phyloP scores from a whole-genome alignment of 2,329 filamentous ascomycete genomes.

The Stemphylium beticola region DNA sequence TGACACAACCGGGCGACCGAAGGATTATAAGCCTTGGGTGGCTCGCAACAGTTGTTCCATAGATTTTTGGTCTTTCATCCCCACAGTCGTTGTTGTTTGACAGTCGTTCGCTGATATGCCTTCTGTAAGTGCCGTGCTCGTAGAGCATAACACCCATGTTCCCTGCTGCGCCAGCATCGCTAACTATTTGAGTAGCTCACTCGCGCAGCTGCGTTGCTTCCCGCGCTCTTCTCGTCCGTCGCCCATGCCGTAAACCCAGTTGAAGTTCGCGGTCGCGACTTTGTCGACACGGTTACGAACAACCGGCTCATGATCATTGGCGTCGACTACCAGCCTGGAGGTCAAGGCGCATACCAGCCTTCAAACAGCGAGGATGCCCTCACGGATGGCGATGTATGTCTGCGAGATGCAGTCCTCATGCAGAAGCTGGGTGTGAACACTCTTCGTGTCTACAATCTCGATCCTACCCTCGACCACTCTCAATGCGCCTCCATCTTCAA shows the following conservation, averaged over 20 bases:
- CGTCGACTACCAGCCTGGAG: slow-evolving; percentile 67
- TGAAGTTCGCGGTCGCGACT: slow-evolving; percentile 64
- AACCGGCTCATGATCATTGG: slow-evolving; percentile 68
- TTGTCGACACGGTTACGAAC: slow-evolving; percentile 64
- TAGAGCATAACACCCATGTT: slow-evolving; percentile 3
- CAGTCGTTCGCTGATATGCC: slow-evolving; percentile 15
- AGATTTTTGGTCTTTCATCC: slow-evolving; percentile 2
- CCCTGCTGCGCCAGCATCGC: slow-evolving; percentile 4
- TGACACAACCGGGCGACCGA: neutral
- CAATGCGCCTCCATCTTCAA: slow-evolving; percentile 70
- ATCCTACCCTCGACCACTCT: slow-evolving; percentile 65
- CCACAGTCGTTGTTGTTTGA: slow-evolving; percentile 4
- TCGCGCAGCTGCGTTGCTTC: slow-evolving; percentile 34
- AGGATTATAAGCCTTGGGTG: slow-evolving; percentile 7
- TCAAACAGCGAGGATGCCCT: slow-evolving; percentile 60
- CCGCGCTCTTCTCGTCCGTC: slow-evolving; percentile 49
- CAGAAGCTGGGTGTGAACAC: slow-evolving; percentile 68
- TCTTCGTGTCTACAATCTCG: slow-evolving; percentile 69
- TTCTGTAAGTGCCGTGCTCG: slow-evolving; percentile 5
- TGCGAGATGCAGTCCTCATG: slow-evolving; percentile 69
- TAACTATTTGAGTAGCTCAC: slow-evolving; percentile 31
- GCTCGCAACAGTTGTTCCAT: neutral
- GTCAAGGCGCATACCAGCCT: slow-evolving; percentile 63
- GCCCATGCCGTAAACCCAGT: slow-evolving; percentile 62
- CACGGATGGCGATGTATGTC: slow-evolving; percentile 62